Percentiles rank a stretch among this genome's conserved stretches.
Conservation (phyloP, 169 alveolate species). For the Cryptosporidium parvum region DNA sequence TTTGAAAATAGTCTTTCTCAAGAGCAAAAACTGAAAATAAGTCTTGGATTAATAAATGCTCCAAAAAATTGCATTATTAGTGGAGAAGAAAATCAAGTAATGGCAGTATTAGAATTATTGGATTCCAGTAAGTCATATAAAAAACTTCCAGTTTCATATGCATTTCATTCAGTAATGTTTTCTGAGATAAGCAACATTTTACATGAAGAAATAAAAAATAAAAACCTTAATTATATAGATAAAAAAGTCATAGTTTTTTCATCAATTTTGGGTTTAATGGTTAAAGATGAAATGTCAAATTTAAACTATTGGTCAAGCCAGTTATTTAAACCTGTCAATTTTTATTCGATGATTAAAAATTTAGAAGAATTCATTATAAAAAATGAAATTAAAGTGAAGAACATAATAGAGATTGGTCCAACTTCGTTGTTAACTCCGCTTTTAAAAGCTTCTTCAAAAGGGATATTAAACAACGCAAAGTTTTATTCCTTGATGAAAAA, state of each 20-base stretch:
- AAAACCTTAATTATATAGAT: conserved; percentile 9
- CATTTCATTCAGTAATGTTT: conserved; percentile 78
- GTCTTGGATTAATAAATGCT: conserved; percentile 76
- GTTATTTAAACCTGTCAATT: conserved; percentile 70
- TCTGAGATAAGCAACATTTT: conserved; percentile 49
- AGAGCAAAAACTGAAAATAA: conserved; percentile 18
- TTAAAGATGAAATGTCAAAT: conserved; percentile 21
- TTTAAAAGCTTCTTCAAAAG: conserved; percentile 46
- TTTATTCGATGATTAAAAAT: conserved; percentile 46
- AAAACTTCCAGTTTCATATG: conserved; percentile 77
- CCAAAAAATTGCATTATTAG: conserved; percentile 83
- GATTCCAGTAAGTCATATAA: conserved; percentile 37
- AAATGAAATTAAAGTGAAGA: conserved; percentile 21
- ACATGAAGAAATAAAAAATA: conserved; percentile 16
- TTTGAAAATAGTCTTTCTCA: background rate
- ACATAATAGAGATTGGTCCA: conserved; percentile 79
- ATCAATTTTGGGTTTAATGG: conserved; percentile 71
- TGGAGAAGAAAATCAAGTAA: conserved; percentile 79
- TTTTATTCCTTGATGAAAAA: conserved; percentile 19
- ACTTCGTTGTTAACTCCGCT: conserved; percentile 76
- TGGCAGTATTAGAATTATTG: conserved; percentile 56
- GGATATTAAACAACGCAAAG: conserved; percentile 10
- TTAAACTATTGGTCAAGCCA: conserved; percentile 77
- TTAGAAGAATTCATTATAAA: conserved; percentile 28
- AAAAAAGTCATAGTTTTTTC: conserved; percentile 62